Evolutionary conservation across 2,329 filamentous ascomycete species (phyloP), one percentile per base, ranked within the genome.

Genomic region (Drechslerella dactyloides): DNA sequence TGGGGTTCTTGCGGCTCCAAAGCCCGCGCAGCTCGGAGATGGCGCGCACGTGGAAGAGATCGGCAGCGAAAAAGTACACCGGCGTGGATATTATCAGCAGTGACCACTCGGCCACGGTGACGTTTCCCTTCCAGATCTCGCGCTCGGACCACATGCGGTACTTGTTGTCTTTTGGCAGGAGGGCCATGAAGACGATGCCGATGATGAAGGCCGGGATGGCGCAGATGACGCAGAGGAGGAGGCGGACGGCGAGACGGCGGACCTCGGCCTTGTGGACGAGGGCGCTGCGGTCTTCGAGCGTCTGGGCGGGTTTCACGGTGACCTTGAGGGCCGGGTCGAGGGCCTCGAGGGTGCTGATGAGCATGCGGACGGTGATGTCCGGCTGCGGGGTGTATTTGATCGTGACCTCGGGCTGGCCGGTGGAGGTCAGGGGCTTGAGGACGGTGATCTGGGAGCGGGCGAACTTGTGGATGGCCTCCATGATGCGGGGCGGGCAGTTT

Each of bases 101-200:
- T 2, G 90, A 86, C 81, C 93, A 89, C 79, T 93, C 90, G 4
- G 89, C 84, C 21, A 91, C 86, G 74, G 86, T 90, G 59, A 93
- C 87, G 51, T 82, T 82, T 0, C 91, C 90, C 1, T 85, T 86
- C 74, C 84, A 85, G 82, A 91, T 88, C 0, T 87, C 86, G 73
- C 84, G 78, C 85, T 91, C 92, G 50, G 96, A 80, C 75, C 86
- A 91, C 73, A 82, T 81, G 64, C 87, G 86, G 11, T 83, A 83
- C 0, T 79, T 74, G 75, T 92, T 84, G 1, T 82, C 79, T 1
- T 83, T 79, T 0, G 88, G 82, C 0, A 96, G 84, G 0, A 97
- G 83, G 72, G 85, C 91, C 93, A 96, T 97, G 81, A 91, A 96
- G 0, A 96, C 87, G 59, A 97, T 90, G 1, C 93, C 93, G 42